Percentiles rank a stretch among this genome's conserved stretches.
Evolutionary conservation across 805 yeast species (phyloP).

Genomic region (Barnettozyma populi): DNA sequence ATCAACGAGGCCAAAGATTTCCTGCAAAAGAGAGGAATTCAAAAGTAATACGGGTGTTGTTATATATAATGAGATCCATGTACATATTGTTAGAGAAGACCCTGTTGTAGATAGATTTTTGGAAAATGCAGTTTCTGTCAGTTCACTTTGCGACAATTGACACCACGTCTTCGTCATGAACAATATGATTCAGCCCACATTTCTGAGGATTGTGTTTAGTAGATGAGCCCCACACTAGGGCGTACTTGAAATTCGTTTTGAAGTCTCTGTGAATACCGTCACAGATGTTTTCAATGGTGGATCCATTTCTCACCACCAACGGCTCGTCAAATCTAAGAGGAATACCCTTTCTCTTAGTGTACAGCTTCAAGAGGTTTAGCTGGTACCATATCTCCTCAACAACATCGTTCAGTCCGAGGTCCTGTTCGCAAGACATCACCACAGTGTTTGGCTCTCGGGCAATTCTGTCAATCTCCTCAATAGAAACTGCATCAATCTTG

Average conservation of each 20-base stretch:
- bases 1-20: conserved; percentile 89
- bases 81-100: background rate
- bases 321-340: conserved; percentile 84
- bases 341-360: conserved; percentile 83
- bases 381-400: conserved; percentile 93
- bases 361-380: conserved; percentile 70
- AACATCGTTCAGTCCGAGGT: conserved; percentile 80
- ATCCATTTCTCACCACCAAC: conserved; percentile 76
- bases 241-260: conserved; percentile 88
- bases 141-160: conserved; percentile 75
- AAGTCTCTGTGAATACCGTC: conserved; percentile 89
- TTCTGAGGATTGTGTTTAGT: conserved; percentile 96
- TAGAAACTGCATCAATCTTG: conserved; percentile 90
- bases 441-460: conserved; percentile 92
- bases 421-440: conserved; percentile 89
- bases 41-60: conserved; percentile 14
- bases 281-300: conserved; percentile 82
- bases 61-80: background rate
- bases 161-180: conserved; percentile 92
- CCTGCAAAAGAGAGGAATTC: conserved; percentile 47
- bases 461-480: conserved; percentile 88
- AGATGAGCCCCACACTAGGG: conserved; percentile 93
- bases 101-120: too few species aligned
- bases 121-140: background rate
- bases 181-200: conserved; percentile 80